Conservation (phyloP, 2,329 filamentous ascomycete species). For the Leptographium galeiforme region DNA sequence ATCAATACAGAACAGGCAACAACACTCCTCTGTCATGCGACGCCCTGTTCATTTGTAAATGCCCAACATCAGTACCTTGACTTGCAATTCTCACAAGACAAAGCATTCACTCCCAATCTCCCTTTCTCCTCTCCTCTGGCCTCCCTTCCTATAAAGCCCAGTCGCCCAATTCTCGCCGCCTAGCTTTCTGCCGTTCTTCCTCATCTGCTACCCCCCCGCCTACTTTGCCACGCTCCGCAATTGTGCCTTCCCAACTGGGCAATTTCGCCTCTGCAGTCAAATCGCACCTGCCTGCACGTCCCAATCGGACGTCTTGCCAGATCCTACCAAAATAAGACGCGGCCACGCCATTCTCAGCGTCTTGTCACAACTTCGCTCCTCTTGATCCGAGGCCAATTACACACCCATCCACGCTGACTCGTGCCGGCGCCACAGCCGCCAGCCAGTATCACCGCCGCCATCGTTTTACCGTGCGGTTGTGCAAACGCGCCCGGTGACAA, state of each 20-base stretch:
- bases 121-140: neutral
- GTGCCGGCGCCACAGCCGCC: neutral
- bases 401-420: neutral
- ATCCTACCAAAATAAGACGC: neutral
- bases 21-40: constrained; percentile 10
- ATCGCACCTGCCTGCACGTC: neutral
- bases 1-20: constrained; percentile 12
- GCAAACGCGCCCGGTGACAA: constrained; percentile 3
- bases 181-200: neutral
- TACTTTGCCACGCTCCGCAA: constrained; percentile 4
- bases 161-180: neutral
- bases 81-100: neutral
- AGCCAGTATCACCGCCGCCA: neutral
- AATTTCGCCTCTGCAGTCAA: neutral
- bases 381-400: too few relatives aligned
- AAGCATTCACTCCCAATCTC: neutral
- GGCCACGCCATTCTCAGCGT: neutral
- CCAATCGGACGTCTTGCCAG: neutral
- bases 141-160: neutral
- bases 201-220: constrained; percentile 4
- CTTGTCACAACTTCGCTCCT: too few relatives aligned
- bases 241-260: constrained; percentile 10
- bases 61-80: constrained; percentile 1
- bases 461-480: neutral
- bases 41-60: constrained; percentile 5